Percentiles rank a stretch among this genome's conserved stretches.
Conservation (phyloP, 371 early-diverging fungal genomes). For the Lichtheimia corymbifera region DNA sequence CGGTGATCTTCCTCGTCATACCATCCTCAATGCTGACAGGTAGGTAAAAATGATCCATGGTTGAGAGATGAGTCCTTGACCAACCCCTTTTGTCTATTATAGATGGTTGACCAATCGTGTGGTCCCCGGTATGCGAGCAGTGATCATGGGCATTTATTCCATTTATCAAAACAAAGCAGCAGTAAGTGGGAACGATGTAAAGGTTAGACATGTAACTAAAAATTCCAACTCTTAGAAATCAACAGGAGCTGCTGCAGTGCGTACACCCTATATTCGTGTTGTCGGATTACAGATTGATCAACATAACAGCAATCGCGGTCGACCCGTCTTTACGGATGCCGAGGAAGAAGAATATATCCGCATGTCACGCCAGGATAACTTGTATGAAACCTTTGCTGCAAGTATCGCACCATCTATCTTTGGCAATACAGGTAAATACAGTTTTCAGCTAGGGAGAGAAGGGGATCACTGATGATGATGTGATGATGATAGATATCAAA, state of each 20-base stretch:
- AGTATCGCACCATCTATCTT: slow-evolving; percentile 98
- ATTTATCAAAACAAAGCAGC: slow-evolving; percentile 75
- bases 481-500: slow-evolving; percentile 86
- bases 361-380: slow-evolving; percentile 84
- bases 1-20: slow-evolving; percentile 98
- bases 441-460: not conserved
- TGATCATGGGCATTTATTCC: slow-evolving; percentile 96
- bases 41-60: slow-evolving; percentile 18
- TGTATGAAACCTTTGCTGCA: slow-evolving; percentile 86
- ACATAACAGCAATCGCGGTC: slow-evolving; percentile 70
- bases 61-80: not conserved
- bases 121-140: slow-evolving; percentile 94
- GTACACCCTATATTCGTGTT: slow-evolving; percentile 91
- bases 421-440: slow-evolving; percentile 73
- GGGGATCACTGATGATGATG: not conserved
- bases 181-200: slow-evolving; percentile 19
- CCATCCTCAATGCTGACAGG: slow-evolving; percentile 89
- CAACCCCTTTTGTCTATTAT: not conserved
- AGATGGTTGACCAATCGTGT: slow-evolving; percentile 86
- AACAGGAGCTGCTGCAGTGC: slow-evolving; percentile 82
- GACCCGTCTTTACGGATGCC: slow-evolving; percentile 80
- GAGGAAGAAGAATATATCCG: slow-evolving; percentile 91
- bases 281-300: slow-evolving; percentile 88
- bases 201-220: not conserved
- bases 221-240: slow-evolving; percentile 32